Conservation (phyloP, 2,329 filamentous ascomycete genomes). For the Ceratocystis colombiana region DNA sequence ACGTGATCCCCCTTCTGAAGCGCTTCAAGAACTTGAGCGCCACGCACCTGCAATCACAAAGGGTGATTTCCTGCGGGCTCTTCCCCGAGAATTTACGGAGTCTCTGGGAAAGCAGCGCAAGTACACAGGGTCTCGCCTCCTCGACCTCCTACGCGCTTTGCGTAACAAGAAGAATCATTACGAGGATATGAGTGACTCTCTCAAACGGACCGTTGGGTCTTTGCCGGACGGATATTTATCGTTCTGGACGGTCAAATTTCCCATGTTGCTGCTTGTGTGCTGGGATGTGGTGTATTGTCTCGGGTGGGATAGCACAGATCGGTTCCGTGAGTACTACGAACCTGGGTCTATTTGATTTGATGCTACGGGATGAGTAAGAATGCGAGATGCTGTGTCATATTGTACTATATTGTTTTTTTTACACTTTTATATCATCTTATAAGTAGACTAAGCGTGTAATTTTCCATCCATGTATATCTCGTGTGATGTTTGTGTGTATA, state of each 20-base stretch:
- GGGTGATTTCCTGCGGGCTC: constrained; percentile 64
- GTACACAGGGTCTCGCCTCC: constrained; percentile 71
- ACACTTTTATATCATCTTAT: neutral
- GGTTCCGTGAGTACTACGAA: constrained; percentile 63
- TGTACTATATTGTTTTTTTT: neutral
- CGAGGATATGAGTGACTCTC: constrained; percentile 78
- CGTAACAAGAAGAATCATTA: constrained; percentile 98
- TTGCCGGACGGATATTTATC: constrained; percentile 70
- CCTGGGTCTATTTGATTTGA: constrained; percentile 32
- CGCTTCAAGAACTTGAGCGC: constrained; percentile 51
- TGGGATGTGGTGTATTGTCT: constrained; percentile 64
- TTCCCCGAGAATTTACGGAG: constrained; percentile 76
- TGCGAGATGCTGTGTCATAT: neutral
- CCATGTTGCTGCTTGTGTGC: constrained; percentile 65
- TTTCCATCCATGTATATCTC: neutral
- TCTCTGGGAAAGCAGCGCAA: constrained; percentile 89
- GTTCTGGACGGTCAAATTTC: constrained; percentile 76
- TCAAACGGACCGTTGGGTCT: constrained; percentile 60
- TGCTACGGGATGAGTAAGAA: neutral
- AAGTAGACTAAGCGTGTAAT: neutral
- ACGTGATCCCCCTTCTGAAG: constrained; percentile 64
- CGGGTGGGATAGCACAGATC: constrained; percentile 50
- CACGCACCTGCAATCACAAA: constrained; percentile 46
- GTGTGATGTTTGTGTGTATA: too few relatives aligned
- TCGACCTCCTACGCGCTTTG: constrained; percentile 80